Evolutionary conservation across 768 basidiomycete species (phyloP).

Genomic region (Stropharia rugosoannulata): DNA sequence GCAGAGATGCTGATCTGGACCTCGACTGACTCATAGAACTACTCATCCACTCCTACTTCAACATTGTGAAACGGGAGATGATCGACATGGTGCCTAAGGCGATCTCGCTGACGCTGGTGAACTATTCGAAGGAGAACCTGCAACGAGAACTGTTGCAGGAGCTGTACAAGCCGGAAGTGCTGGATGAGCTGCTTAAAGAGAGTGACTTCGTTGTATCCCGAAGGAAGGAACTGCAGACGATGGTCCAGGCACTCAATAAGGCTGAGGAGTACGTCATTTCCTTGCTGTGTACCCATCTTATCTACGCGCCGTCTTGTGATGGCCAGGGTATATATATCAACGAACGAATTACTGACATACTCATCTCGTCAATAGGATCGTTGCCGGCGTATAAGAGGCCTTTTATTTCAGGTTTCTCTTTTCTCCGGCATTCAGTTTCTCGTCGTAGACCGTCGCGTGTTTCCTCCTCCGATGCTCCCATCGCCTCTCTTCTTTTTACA

Average conservation of each 20-base stretch:
- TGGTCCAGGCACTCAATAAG: constrained; percentile 94
- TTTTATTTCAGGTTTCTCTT: constrained; percentile 10
- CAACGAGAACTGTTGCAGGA: constrained; percentile 94
- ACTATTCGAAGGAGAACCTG: constrained; percentile 90
- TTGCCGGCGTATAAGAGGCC: neutral
- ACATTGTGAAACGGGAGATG: constrained; percentile 98
- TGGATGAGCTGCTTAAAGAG: constrained; percentile 94
- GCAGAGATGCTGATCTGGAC: neutral
- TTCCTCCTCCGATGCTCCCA: constrained; percentile 2
- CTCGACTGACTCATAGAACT: constrained; percentile 55
- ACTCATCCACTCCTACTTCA: constrained; percentile 95
- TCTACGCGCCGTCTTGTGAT: neutral
- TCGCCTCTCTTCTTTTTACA: constrained; percentile 3
- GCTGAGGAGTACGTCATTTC: constrained; percentile 80
- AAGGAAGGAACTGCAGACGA: constrained; percentile 90
- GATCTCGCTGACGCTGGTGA: constrained; percentile 88
- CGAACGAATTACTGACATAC: constrained; percentile 3
- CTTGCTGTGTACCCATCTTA: neutral
- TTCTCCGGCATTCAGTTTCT: constrained; percentile 1
- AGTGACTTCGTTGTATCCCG: constrained; percentile 86
- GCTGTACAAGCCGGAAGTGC: constrained; percentile 94
- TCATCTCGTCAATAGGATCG: neutral
- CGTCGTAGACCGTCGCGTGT: neutral
- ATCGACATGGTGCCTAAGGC: constrained; percentile 99
- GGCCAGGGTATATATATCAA: neutral